A percentile compares a stretch with the other conserved stretches of the same genome.
Evolutionary conservation across 805 yeast species (phyloP).

Genomic region (Yamadazyma paraphyllophila): DNA sequence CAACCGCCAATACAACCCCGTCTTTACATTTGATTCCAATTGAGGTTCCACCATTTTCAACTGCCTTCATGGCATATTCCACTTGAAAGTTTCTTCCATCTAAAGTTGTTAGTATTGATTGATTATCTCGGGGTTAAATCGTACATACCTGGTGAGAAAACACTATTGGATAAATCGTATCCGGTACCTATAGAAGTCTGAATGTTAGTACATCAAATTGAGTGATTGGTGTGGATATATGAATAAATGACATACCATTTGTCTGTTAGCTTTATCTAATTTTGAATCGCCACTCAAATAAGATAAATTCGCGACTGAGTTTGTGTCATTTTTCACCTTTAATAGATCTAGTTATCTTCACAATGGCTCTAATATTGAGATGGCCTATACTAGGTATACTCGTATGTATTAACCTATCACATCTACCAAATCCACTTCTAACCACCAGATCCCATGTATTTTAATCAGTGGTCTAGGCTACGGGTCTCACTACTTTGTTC

Average conservation of each 20-base stretch:
- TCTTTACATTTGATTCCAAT: constrained; percentile 89
- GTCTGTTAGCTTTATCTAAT: constrained; percentile 1
- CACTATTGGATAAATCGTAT: constrained; percentile 95
- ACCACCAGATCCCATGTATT: constrained; percentile 56
- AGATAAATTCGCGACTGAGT: background rate
- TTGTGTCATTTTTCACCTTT: constrained; percentile 5
- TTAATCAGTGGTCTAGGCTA: constrained; percentile 61
- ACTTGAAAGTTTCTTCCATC: constrained; percentile 97
- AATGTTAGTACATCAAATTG: constrained; percentile 7
- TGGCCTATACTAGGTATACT: constrained; percentile 52
- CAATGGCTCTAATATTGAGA: constrained; percentile 25
- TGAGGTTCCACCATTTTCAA: constrained; percentile 95
- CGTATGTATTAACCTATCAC: constrained; percentile 17
- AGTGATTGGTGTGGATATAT: background rate
- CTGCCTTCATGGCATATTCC: constrained; percentile 96
- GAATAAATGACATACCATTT: constrained; percentile 5
- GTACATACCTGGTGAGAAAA: constrained; percentile 65
- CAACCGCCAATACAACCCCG: constrained; percentile 97
- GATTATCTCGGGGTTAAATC: background rate
- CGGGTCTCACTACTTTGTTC: constrained; percentile 58
- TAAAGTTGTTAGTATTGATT: constrained; percentile 37
- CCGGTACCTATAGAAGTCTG: constrained; percentile 97
- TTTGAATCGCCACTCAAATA: constrained; percentile 6
- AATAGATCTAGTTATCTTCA: background rate
- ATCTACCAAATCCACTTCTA: background rate